phyloP scores from a whole-genome alignment of 148 eudicot genomes.

The Camellia lanceoleosa region DNA sequence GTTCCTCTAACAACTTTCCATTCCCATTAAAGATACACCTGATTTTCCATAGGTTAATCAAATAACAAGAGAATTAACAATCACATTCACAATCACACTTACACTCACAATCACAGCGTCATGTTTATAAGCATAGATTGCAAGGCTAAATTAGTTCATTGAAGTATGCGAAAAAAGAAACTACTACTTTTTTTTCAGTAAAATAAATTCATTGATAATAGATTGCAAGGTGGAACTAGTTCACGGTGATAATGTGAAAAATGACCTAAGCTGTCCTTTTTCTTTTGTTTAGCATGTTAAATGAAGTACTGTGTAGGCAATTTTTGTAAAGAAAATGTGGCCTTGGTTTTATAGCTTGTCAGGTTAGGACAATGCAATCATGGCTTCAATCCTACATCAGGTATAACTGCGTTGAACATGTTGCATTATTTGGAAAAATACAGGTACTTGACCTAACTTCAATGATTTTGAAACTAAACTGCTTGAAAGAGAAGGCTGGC shows the following conservation, averaged over 20 bases:
- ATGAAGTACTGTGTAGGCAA: too few relatives aligned
- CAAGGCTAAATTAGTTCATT: neutral
- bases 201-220: neutral
- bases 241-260: neutral
- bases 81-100: neutral
- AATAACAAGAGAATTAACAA: neutral
- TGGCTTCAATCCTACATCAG: too few relatives aligned
- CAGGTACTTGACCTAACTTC: too few relatives aligned
- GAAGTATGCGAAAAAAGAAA: neutral
- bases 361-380: too few relatives aligned
- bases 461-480: too few relatives aligned
- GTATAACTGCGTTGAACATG: too few relatives aligned
- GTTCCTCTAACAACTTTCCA: conserved; percentile 76
- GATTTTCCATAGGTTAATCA: conserved; percentile 11
- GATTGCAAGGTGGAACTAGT: neutral
- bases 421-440: too few relatives aligned
- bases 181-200: neutral
- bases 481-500: too few relatives aligned
- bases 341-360: too few relatives aligned
- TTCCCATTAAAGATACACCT: conserved; percentile 95
- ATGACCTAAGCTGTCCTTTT: neutral
- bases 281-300: too few relatives aligned
- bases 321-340: too few relatives aligned
- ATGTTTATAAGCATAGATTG: neutral
- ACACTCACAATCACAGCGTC: neutral